Evolutionary conservation across 176 grass and related monocot species (phyloP).

Genomic region (Elaeis guineensis): DNA sequence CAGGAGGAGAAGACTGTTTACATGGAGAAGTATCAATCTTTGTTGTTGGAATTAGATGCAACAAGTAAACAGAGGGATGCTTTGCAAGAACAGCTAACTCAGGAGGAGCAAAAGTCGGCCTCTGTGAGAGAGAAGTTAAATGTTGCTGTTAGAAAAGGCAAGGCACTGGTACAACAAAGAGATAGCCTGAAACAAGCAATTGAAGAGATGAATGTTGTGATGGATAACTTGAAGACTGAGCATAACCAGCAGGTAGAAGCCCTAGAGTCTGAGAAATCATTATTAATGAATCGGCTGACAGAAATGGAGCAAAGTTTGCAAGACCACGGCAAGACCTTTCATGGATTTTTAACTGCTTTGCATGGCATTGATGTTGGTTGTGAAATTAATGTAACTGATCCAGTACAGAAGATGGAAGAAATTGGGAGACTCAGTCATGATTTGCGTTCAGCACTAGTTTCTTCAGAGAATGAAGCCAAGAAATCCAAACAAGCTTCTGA

Average conservation of each 20-base stretch:
- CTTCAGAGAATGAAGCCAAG: constrained; percentile 58
- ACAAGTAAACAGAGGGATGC: constrained; percentile 44
- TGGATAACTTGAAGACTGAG: constrained; percentile 47
- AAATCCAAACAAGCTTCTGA: constrained; percentile 65
- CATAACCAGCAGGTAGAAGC: constrained; percentile 53
- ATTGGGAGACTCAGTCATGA: constrained; percentile 37
- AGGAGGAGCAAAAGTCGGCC: constrained; percentile 61
- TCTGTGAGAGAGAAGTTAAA: constrained; percentile 87
- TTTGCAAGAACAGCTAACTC: constrained; percentile 62
- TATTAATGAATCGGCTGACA: constrained; percentile 45
- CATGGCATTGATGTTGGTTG: constrained; percentile 37
- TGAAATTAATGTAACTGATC: constrained; percentile 41
- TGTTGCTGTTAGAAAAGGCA: constrained; percentile 88
- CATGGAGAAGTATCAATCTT: constrained; percentile 34
- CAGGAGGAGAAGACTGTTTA: constrained; percentile 35
- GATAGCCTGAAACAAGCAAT: constrained; percentile 79
- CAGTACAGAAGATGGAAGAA: constrained; percentile 59
- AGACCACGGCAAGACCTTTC: constrained; percentile 36
- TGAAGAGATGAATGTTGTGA: constrained; percentile 44
- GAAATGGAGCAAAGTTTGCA: constrained; percentile 52
- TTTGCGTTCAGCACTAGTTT: constrained; percentile 36
- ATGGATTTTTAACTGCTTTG: constrained; percentile 52
- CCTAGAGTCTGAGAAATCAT: constrained; percentile 67
- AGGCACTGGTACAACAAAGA: constrained; percentile 82
- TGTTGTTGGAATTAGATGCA: constrained; percentile 53